Conservation (phyloP, 2,329 filamentous ascomycete species). For the Arthrocladium fulminans region DNA sequence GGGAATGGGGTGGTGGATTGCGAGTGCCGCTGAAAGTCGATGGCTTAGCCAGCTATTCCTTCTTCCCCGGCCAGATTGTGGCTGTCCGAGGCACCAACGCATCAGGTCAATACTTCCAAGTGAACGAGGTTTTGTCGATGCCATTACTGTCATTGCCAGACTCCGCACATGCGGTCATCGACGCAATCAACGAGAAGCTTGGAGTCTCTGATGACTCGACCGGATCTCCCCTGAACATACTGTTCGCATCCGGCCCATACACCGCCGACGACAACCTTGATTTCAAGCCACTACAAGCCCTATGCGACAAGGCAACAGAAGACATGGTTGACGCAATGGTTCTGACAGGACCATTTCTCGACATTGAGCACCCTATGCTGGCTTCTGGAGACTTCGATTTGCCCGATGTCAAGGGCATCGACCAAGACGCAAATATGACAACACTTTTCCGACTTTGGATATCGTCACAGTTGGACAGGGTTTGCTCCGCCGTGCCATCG, state of each 20-base stretch:
- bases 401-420: slow-evolving; percentile 55
- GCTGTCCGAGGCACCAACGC: slow-evolving; percentile 80
- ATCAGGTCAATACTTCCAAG: slow-evolving; percentile 72
- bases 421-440: slow-evolving; percentile 71
- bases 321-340: slow-evolving; percentile 69
- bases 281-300: slow-evolving; percentile 73
- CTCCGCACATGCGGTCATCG: slow-evolving; percentile 56
- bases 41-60: slow-evolving; percentile 60
- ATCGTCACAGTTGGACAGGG: slow-evolving; percentile 60
- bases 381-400: slow-evolving; percentile 72
- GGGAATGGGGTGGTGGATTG: slow-evolving; percentile 71
- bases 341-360: slow-evolving; percentile 79
- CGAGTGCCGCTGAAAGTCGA: slow-evolving; percentile 72
- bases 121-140: slow-evolving; percentile 64
- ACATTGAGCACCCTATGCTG: slow-evolving; percentile 81
- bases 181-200: slow-evolving; percentile 60
- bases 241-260: slow-evolving; percentile 80
- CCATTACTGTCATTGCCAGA: slow-evolving; percentile 69
- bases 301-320: slow-evolving; percentile 69
- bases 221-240: slow-evolving; percentile 61
- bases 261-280: slow-evolving; percentile 86
- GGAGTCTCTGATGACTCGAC: slow-evolving; percentile 49
- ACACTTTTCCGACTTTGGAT: slow-evolving; percentile 79
- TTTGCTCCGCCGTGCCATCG: slow-evolving; percentile 61
- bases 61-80: slow-evolving; percentile 92